These are phyloP conservation scores for Cyberlindnera mycetangii DNA, from an alignment of 805 yeast species.

Conservation along the genomic window DNA sequence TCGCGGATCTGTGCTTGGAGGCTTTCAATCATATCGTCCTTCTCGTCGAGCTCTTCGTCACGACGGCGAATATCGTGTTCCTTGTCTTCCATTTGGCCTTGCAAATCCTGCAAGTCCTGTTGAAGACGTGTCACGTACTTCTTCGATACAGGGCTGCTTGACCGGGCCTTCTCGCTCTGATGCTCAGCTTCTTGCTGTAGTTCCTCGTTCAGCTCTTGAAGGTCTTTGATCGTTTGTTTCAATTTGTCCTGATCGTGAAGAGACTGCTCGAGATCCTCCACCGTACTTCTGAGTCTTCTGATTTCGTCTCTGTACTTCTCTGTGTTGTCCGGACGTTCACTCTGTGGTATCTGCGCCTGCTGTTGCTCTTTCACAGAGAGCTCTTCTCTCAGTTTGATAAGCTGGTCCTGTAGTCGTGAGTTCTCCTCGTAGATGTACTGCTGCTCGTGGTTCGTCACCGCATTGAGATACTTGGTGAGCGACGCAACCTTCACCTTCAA, in stretches of 20 bases:
- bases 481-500: constrained; percentile 43
- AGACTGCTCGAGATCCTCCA: constrained; percentile 6
- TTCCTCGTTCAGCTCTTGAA: constrained; percentile 13
- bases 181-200: constrained; percentile 13
- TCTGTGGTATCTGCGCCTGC: not conserved
- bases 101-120: not conserved
- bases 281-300: constrained; percentile 1
- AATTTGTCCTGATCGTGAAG: constrained; percentile 8
- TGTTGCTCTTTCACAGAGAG: constrained; percentile 7
- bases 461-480: constrained; percentile 36
- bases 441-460: constrained; percentile 37
- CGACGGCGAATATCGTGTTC: constrained; percentile 20
- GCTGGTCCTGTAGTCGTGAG: constrained; percentile 30
- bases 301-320: constrained; percentile 9
- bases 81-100: constrained; percentile 15
- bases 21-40: constrained; percentile 17
- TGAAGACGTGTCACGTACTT: constrained; percentile 19
- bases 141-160: constrained; percentile 17
- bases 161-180: constrained; percentile 4
- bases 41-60: constrained; percentile 23
- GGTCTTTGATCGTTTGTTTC: constrained; percentile 10
- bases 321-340: constrained; percentile 1
- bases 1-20: constrained; percentile 19
- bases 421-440: constrained; percentile 37
- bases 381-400: constrained; percentile 25